Evolutionary conservation across 352 stramenopile genomes (phyloP), one percentile per base, ranked within the genome.

Genomic region (Phytopythium cucurbitacearum): DNA sequence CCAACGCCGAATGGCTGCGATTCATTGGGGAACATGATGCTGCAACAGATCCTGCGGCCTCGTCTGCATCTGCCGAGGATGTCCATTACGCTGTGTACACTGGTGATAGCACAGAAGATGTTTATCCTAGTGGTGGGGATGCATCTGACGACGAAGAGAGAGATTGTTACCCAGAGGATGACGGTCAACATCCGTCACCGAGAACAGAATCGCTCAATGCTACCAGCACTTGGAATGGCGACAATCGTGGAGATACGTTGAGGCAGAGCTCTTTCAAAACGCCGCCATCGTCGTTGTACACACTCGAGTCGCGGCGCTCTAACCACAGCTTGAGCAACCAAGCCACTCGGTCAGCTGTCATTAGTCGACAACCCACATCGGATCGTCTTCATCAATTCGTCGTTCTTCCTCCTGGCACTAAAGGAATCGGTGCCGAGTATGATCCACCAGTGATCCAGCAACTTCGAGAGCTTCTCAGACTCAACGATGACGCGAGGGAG

Each of bases 361-460:
- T 28, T 28, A 2, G 21, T 28, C 21, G 21, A 3, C 37, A 53
- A 47, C 4, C 36, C 53, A 7, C 21, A 53, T 39, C 5, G 21
- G 36, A 59, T 16, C 15, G 53, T 13, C 39, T 57, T 47, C 33
- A 56, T 7, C 37, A 40, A 15, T 50, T 53, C 33, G 45, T 16
- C 9, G 5, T 41, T 36, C 13, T 16, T n/a, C 15, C 41, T 53
- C 36, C 16, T 48, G 32, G 13, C 21, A 38, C n/a, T 44, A 33
- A 35, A 38, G 48, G 7, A 45, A 32, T 35, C 15, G 48, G 63
- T 21, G 69, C 67, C n/a, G 51, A 65, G 7, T 60, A 56, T 6
- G 73, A 86, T 13, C 73, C 75, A 0, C 54, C 79, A 21, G 62
- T 82, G n/a, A 76, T 89, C 42, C 42, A 48, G 0, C 71, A 85